Evolutionary conservation across 2,329 filamentous ascomycete genomes (phyloP).

Genomic region (Diaporthe vexans): DNA sequence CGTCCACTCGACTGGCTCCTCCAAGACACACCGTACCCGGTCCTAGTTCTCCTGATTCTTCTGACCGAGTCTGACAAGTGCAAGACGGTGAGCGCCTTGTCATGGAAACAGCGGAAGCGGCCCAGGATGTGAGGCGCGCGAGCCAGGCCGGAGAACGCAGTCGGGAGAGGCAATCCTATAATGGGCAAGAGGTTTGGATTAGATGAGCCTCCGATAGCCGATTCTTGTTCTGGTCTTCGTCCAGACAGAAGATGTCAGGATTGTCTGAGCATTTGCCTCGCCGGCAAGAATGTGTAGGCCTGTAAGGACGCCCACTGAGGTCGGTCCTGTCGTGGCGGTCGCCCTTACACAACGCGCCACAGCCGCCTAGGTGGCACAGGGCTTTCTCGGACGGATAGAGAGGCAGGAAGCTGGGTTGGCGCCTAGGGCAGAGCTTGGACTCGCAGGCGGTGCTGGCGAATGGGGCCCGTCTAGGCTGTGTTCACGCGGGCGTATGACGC

Average conservation of each 20-base stretch:
- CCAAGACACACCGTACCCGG: constrained; percentile 22
- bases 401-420: constrained; percentile 10
- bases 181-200: neutral
- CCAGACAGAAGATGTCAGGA: neutral
- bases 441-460: constrained; percentile 14
- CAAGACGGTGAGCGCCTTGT: constrained; percentile 33
- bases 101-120: constrained; percentile 12
- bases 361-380: constrained; percentile 29
- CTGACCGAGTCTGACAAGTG: constrained; percentile 38
- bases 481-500: constrained; percentile 30
- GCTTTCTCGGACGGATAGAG: neutral
- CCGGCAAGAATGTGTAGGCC: neutral
- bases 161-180: neutral
- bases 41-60: constrained; percentile 27
- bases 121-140: constrained; percentile 10
- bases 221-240: neutral
- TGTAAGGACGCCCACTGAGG: neutral
- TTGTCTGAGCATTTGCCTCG: neutral
- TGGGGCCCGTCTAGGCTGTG: constrained; percentile 16
- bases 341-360: constrained; percentile 23
- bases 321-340: neutral
- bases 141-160: constrained; percentile 12
- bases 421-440: constrained; percentile 28
- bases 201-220: neutral
- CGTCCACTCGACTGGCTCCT: constrained; percentile 26